Evolutionary conservation across 2,329 filamentous ascomycete genomes (phyloP), one percentile per base, ranked within the genome.

Genomic region (Periglandula ipomoeae): DNA sequence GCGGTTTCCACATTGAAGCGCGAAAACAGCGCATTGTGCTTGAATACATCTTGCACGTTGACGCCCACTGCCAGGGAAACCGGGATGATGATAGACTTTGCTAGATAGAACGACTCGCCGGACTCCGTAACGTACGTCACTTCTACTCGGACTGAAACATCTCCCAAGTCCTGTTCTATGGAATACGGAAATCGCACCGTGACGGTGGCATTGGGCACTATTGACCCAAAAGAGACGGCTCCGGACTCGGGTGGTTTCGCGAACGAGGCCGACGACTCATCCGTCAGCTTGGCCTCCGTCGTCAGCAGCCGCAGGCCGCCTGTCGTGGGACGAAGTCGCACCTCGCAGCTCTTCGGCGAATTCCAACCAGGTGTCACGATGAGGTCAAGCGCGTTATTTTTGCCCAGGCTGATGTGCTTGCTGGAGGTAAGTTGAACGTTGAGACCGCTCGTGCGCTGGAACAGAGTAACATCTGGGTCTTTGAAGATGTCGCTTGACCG

Each of bases 41-140:
- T 95, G 72, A 97, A 97, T 24, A 94, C 81, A 58, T 98, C 93
- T 59, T 97, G 90, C 5, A 98, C 93, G 55, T 97, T 97, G 53
- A 98, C 93, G 3, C 91, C 90, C 3, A 98, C 74, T 0, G 89
- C 87, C 4, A 98, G 72, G 1, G 85, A 78, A 2, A 93, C 84
- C 3, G 83, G 77, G 19, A 94, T 74, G 3, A 74, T 78, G 54
- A 88, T 87, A 3, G 59, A 57, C 44, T 68, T 70, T 35, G 65
- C 64, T 44, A 68, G 58, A 44, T 53, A 57, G 47, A 60, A 68
- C 9, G 59, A 55, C 7, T 70, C 72, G 3, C 83, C 85, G 2
- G 78, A 69, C 0, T 80, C 72, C 0, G 87, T 90, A 2, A 76
- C 76, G 60, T 93, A 95, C 1, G 72, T 74, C 9, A 89, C 73